phyloP scores from a whole-genome alignment of 1,284 basidiomycete genomes.

The Rhodotorula sp. region DNA sequence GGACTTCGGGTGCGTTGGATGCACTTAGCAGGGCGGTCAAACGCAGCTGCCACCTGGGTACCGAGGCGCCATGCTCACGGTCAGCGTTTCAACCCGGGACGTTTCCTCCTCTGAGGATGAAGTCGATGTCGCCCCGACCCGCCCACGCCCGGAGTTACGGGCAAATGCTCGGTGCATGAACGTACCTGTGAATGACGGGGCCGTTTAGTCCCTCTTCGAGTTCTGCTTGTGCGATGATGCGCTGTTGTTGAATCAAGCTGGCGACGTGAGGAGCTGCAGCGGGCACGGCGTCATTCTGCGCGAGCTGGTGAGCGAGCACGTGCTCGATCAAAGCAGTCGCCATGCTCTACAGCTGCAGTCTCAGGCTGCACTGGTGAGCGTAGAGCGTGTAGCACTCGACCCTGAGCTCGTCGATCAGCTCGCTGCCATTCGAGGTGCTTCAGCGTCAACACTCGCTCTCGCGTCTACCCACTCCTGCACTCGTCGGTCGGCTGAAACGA shows the following conservation, averaged over 20 bases:
- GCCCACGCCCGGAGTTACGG: neutral
- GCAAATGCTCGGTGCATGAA: too few relatives aligned
- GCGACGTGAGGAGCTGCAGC: neutral
- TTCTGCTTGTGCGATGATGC: slow-evolving; percentile 12
- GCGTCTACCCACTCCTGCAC: neutral
- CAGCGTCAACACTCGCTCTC: neutral
- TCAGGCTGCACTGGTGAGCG: neutral
- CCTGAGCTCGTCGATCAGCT: slow-evolving; percentile 1
- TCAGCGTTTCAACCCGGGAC: neutral
- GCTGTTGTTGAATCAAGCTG: neutral
- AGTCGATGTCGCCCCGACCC: neutral
- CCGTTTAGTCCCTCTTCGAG: slow-evolving; percentile 25
- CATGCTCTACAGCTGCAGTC: neutral
- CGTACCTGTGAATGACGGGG: slow-evolving; percentile 30
- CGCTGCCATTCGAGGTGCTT: neutral
- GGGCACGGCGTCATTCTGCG: slow-evolving; percentile 16
- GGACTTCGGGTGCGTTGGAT: slow-evolving; percentile 14
- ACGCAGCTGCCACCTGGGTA: slow-evolving; percentile 34
- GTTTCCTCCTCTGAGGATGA: too few relatives aligned
- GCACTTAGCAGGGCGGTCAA: slow-evolving; percentile 25
- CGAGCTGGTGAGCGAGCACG: slow-evolving; percentile 26
- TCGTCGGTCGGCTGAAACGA: neutral
- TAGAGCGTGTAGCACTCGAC: neutral
- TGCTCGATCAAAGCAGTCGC: slow-evolving; percentile 16
- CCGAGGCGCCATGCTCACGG: neutral